Evolutionary conservation across 805 yeast genomes (phyloP).

Genomic region (Barnettozyma siamensis): DNA sequence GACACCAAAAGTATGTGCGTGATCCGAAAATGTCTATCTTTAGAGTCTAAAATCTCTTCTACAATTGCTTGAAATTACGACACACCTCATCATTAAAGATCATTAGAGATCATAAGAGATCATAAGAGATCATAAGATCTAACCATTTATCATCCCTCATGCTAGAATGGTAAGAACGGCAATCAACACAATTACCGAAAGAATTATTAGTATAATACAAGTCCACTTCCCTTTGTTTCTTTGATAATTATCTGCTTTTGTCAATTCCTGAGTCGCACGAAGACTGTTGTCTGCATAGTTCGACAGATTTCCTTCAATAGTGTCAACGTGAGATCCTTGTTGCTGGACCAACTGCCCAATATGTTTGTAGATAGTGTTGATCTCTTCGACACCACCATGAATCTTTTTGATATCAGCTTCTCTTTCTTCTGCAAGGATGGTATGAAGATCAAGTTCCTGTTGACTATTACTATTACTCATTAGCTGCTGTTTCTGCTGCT

Average conservation of each 20-base stretch:
- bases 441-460: conserved; percentile 58
- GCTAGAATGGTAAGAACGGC: conserved; percentile 45
- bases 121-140: too few species aligned
- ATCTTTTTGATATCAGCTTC: conserved; percentile 67
- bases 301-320: conserved; percentile 73
- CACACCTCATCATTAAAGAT: too few species aligned
- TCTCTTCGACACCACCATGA: conserved; percentile 74
- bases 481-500: conserved; percentile 32
- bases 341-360: conserved; percentile 71
- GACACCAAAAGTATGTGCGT: conserved; percentile 6
- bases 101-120: too few species aligned
- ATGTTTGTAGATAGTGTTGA: conserved; percentile 80
- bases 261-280: conserved; percentile 64
- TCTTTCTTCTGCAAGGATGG: conserved; percentile 62
- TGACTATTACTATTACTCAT: conserved; percentile 33
- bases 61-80: too few species aligned
- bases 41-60: too few species aligned
- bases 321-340: conserved; percentile 81
- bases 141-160: neutral
- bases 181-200: conserved; percentile 53
- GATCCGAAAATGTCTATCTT: neutral
- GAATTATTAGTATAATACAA: conserved; percentile 54
- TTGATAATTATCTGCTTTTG: conserved; percentile 73
- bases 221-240: conserved; percentile 66
- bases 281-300: conserved; percentile 59